Percentiles rank a stretch among this genome's conserved stretches.
phyloP scores from a whole-genome alignment of 2,329 filamentous ascomycete species.

The Ophioceras dolichostomum region DNA sequence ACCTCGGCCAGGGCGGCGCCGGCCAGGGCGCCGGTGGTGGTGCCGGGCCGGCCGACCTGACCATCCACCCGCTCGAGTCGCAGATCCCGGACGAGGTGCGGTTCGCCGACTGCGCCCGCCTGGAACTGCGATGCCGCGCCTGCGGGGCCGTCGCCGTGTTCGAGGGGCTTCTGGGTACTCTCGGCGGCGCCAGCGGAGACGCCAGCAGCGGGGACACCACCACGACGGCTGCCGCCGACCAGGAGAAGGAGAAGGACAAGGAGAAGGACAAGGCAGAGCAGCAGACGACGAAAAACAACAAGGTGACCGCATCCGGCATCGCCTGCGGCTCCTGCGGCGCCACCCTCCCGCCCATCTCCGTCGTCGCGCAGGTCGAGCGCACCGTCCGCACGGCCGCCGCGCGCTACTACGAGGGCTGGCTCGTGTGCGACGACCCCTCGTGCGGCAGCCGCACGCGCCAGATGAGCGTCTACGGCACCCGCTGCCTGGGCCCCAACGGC shows the following conservation, averaged over 20 bases:
- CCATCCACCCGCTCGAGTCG: slow-evolving; percentile 85
- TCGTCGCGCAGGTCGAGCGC: slow-evolving; percentile 79
- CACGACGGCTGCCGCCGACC: slow-evolving; percentile 17
- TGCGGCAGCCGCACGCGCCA: slow-evolving; percentile 82
- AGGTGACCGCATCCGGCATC: slow-evolving; percentile 63
- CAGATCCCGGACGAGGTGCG: slow-evolving; percentile 87
- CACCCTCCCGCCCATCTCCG: slow-evolving; percentile 53
- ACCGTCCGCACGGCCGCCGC: slow-evolving; percentile 68
- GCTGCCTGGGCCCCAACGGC: slow-evolving; percentile 79
- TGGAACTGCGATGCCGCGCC: slow-evolving; percentile 67
- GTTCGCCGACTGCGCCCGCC: slow-evolving; percentile 68
- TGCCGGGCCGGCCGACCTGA: slow-evolving; percentile 40
- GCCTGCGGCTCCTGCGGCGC: slow-evolving; percentile 58
- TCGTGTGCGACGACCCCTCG: slow-evolving; percentile 78
- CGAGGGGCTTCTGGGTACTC: slow-evolving; percentile 58
- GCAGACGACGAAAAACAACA: slow-evolving; percentile 13
- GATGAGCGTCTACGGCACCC: slow-evolving; percentile 83
- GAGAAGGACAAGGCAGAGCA: not conserved
- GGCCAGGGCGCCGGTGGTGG: slow-evolving; percentile 28
- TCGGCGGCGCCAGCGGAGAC: too few relatives aligned
- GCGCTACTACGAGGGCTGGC: slow-evolving; percentile 85
- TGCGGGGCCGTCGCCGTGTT: slow-evolving; percentile 66
- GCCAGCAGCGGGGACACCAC: too few relatives aligned
- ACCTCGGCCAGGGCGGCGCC: slow-evolving; percentile 31
- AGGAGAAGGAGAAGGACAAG: not conserved